phyloP scores from a whole-genome alignment of 306 rosid species.

The Lablab purpureus region DNA sequence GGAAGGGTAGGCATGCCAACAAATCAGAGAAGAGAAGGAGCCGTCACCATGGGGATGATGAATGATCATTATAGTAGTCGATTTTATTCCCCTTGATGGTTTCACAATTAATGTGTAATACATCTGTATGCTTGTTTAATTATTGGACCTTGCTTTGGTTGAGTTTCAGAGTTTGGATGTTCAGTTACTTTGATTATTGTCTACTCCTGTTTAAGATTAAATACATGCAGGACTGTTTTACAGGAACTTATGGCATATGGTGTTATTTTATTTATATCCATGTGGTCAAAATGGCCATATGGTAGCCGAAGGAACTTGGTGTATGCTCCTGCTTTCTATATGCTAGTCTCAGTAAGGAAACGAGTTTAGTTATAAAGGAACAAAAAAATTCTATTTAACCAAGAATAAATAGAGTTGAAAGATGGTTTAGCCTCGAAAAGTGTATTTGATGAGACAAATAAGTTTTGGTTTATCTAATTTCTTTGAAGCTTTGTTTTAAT shows the following conservation, averaged over 20 bases:
- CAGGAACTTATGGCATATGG: neutral
- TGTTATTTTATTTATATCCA: neutral
- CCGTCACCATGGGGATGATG: constrained; percentile 53
- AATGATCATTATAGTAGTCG: constrained; percentile 37
- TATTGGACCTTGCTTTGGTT: neutral
- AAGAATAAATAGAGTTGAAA: too few relatives aligned
- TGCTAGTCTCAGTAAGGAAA: too few relatives aligned
- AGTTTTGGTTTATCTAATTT: too few relatives aligned
- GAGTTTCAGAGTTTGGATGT: constrained; percentile 32
- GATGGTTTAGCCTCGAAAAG: too few relatives aligned
- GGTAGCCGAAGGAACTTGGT: neutral
- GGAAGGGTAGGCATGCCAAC: constrained; percentile 65
- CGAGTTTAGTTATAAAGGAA: too few relatives aligned
- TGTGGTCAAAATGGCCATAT: too few relatives aligned
- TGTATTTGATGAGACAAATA: too few relatives aligned
- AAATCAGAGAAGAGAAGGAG: constrained; percentile 73
- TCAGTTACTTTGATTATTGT: constrained; percentile 3
- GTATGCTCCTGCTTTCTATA: too few relatives aligned
- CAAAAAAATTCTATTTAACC: too few relatives aligned
- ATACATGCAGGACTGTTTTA: neutral
- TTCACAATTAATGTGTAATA: neutral
- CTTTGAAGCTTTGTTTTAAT: too few relatives aligned
- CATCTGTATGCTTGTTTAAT: constrained; percentile 5
- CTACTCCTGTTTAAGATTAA: neutral
- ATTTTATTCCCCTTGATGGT: constrained; percentile 6